A percentile compares a stretch with the other conserved stretches of the same genome.
These are phyloP conservation scores for Solanum chacoense DNA, from an alignment of 305 asterid species.

Conservation along the genomic window DNA sequence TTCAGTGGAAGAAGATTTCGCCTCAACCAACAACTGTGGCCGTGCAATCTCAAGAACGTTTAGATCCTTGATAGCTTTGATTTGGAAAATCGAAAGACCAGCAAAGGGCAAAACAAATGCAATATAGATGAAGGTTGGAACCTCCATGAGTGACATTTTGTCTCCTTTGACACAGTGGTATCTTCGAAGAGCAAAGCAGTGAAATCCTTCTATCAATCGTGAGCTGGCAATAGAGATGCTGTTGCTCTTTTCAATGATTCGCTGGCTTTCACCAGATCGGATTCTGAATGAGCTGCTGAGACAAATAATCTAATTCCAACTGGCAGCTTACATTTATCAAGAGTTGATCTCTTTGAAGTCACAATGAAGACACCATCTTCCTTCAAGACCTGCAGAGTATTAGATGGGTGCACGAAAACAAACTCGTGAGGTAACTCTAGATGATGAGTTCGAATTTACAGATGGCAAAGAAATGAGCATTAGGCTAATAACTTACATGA, in stretches of 20 bases:
- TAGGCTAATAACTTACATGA: slow-evolving; percentile 27
- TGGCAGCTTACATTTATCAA: slow-evolving; percentile 5
- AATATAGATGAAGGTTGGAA: background rate
- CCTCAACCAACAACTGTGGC: background rate
- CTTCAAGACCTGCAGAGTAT: slow-evolving; percentile 35
- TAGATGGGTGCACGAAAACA: background rate
- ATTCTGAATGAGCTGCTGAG: slow-evolving; percentile 62
- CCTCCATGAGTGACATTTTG: background rate
- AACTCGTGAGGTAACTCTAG: background rate
- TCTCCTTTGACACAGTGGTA: background rate
- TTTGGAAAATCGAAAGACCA: background rate
- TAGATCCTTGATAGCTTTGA: background rate
- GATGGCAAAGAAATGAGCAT: background rate
- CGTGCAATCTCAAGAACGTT: background rate
- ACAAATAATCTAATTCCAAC: slow-evolving; percentile 12
- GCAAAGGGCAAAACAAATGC: background rate
- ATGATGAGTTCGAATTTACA: background rate
- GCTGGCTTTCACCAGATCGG: slow-evolving; percentile 49
- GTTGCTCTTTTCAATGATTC: slow-evolving; percentile 43
- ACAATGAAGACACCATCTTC: slow-evolving; percentile 4
- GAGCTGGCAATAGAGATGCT: slow-evolving; percentile 20
- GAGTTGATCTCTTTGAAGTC: slow-evolving; percentile 1
- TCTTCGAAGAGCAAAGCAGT: background rate
- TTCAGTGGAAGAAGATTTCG: background rate
- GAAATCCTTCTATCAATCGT: background rate